Evolutionary conservation across 257 asterid genomes (phyloP), one percentile per base, ranked within the genome.

Genomic region (Gardenia jasminoides): DNA sequence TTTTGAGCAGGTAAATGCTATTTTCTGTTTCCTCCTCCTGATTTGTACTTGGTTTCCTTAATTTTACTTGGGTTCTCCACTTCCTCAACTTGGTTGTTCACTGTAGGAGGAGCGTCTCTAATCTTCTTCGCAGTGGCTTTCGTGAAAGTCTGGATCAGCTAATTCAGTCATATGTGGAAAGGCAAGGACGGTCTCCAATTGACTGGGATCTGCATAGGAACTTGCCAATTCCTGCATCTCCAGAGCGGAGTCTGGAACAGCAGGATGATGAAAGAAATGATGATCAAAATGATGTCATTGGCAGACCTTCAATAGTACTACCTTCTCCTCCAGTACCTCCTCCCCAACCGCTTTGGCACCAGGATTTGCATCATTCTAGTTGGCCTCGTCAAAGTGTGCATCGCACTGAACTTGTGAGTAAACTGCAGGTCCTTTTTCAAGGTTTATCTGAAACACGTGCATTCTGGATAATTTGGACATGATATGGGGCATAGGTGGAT

Each of bases 21-120:
- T 46, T 52, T 61, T 74, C 48, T 61, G 16, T 71, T 64, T 36
- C 54, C 28, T 4, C 44, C 58, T 47, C 31, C 10, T 30, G 30
- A 19, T 68, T 73, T 54, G 33, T 70, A 48, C 22, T 77, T 75
- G 76, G n/a, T 74, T 46, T 75, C 76, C 36, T 70, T 64, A 13
- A 17, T 56, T 72, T 76, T 70, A 33, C 74, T 59, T 10, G 84
- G 78, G 76, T 73, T 22, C 59, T 74, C 70, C 61, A 46, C 67
- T 76, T 69, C 54, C 61, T 67, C 75, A 22, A 76, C 78, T 77
- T 47, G 76, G 64, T 43, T 85, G 54, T 69, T 78, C 47, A 6
- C 79, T 83, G 17, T 86, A 95, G 99, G 93, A 95, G 99, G 91
- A 92, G 98, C 24, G 99, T 95, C 78, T 95, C 99, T 17, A 95